Conservation (phyloP, 306 rosid genomes). For the Mimosa bimucronata region DNA sequence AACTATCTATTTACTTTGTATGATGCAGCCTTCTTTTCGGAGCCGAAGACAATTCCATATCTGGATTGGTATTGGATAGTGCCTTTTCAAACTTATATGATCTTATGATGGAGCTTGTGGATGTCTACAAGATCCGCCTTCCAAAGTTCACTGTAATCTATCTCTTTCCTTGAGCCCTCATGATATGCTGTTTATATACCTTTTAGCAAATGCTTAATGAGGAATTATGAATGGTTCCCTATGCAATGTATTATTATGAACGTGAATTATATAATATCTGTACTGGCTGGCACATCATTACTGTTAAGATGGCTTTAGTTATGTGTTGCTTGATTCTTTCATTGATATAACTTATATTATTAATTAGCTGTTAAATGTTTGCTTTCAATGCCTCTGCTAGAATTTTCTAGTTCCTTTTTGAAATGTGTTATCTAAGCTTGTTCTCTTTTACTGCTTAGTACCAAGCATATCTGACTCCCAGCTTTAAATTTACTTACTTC, state of each 20-base stretch:
- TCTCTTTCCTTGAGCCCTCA: conserved; percentile 8
- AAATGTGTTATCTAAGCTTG: background rate
- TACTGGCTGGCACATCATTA: conserved; percentile 7
- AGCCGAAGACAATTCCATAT: conserved; percentile 93
- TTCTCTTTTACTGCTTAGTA: background rate
- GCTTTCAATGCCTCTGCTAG: background rate
- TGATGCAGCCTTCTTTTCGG: conserved; percentile 92
- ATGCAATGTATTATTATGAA: conserved; percentile 27
- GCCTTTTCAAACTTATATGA: conserved; percentile 92
- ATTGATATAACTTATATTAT: conserved; percentile 16
- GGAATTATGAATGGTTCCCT: conserved; percentile 11
- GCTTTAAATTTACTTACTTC: conserved; percentile 2
- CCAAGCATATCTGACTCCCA: conserved; percentile 19
- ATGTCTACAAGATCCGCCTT: conserved; percentile 92
- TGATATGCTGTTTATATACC: conserved; percentile 6
- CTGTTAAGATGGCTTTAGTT: conserved; percentile 20
- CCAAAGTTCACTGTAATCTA: conserved; percentile 89
- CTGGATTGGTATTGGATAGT: conserved; percentile 99
- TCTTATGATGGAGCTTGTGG: conserved; percentile 94
- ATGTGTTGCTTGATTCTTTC: conserved; percentile 11
- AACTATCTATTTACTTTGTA: conserved; percentile 30
- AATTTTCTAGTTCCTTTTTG: conserved; percentile 22
- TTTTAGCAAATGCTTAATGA: conserved; percentile 24
- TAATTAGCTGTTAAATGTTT: conserved; percentile 18
- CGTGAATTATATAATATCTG: conserved; percentile 18